Conservation (phyloP, 306 rosid genomes). For the Elaeagnus macrophylla region DNA sequence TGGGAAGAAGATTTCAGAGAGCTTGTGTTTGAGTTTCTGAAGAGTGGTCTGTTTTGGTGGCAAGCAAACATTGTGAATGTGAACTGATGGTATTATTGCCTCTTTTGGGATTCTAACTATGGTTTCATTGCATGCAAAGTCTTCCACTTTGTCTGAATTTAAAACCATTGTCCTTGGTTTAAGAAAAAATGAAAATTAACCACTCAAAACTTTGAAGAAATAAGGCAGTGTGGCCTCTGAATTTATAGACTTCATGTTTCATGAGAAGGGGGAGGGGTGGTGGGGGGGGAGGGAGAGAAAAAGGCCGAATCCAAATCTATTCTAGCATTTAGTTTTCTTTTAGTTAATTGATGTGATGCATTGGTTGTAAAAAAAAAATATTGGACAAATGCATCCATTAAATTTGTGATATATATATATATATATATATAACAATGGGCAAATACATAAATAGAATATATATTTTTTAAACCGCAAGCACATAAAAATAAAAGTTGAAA, state of each 20-base stretch:
- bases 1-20: conserved; percentile 78
- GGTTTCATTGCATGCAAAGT: conserved; percentile 32
- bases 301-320: conserved; percentile 18
- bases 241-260: conserved; percentile 64
- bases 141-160: conserved; percentile 65
- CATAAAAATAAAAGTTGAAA: too few relatives aligned
- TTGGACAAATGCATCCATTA: too few relatives aligned
- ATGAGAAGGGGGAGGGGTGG: not conserved
- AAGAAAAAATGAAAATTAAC: not conserved
- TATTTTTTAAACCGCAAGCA: too few relatives aligned
- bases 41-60: conserved; percentile 59
- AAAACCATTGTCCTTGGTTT: conserved; percentile 35
- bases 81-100: conserved; percentile 30
- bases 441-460: too few relatives aligned
- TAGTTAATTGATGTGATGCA: too few relatives aligned
- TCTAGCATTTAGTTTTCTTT: too few relatives aligned
- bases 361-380: too few relatives aligned
- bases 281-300: not conserved
- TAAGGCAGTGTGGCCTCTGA: conserved; percentile 8
- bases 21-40: conserved; percentile 48
- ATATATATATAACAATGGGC: too few relatives aligned
- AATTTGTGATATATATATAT: too few relatives aligned
- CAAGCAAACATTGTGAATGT: conserved; percentile 56
- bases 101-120: conserved; percentile 35
- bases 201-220: conserved; percentile 6